Conservation (phyloP, 2,329 filamentous ascomycete species). For the Raffaelea arxii region DNA sequence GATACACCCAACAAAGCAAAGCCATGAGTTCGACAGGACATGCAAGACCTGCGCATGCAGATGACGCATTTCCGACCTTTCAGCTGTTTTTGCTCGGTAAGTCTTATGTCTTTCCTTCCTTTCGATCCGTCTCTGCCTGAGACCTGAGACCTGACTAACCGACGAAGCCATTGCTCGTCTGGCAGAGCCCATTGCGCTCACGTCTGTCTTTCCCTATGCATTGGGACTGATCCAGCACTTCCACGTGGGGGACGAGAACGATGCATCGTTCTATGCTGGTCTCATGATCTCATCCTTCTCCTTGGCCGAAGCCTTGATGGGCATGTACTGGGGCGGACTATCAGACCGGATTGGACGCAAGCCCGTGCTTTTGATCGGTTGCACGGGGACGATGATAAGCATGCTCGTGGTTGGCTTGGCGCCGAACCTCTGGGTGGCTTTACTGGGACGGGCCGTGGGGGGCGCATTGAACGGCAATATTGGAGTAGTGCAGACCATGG, state of each 20-base stretch:
- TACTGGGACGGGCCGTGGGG: constrained; percentile 65
- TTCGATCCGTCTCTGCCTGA: neutral
- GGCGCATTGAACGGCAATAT: constrained; percentile 87
- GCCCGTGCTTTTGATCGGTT: constrained; percentile 73
- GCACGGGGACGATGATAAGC: constrained; percentile 71
- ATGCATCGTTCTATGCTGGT: constrained; percentile 83
- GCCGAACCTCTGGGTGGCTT: constrained; percentile 72
- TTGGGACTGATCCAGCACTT: constrained; percentile 75
- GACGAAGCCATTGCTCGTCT: constrained; percentile 75
- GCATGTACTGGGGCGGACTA: constrained; percentile 78
- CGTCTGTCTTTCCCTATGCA: constrained; percentile 87
- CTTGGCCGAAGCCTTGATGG: constrained; percentile 71
- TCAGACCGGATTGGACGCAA: constrained; percentile 79
- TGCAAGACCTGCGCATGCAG: constrained; percentile 41
- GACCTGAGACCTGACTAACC: too few species aligned
- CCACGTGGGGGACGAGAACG: constrained; percentile 57
- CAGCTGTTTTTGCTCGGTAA: constrained; percentile 80
- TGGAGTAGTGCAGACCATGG: constrained; percentile 86
- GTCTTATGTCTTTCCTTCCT: constrained; percentile 21
- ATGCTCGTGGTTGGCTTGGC: constrained; percentile 77
- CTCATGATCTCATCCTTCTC: constrained; percentile 81
- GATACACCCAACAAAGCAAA: too few species aligned
- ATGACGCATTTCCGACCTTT: constrained; percentile 67
- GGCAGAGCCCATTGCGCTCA: constrained; percentile 85
- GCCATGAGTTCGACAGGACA: constrained; percentile 40